Conservation (phyloP, 176 grass and related monocot species). For the Cenchrus purpureus region DNA sequence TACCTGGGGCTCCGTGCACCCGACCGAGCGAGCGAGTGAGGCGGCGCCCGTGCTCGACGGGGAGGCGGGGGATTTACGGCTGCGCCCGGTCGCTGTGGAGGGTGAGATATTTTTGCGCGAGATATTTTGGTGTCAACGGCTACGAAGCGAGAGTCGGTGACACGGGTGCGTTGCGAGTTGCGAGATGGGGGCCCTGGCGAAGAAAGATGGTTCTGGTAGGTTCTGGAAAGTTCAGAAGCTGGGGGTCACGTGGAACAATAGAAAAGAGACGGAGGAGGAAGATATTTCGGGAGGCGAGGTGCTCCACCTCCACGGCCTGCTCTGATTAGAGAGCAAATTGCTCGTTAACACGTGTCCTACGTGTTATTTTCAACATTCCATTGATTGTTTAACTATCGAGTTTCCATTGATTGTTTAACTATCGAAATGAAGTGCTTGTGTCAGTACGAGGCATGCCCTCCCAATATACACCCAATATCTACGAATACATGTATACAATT, state of each 20-base stretch:
- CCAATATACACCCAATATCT: too few relatives aligned
- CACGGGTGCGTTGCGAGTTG: background rate
- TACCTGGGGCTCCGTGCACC: background rate
- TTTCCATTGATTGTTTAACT: background rate
- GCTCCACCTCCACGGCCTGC: background rate
- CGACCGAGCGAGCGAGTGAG: background rate
- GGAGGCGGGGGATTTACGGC: constrained; percentile 11
- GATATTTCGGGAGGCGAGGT: constrained; percentile 9
- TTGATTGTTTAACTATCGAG: too few relatives aligned
- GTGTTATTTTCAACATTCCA: background rate
- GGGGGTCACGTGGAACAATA: background rate
- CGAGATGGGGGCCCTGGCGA: background rate
- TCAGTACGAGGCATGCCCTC: too few relatives aligned
- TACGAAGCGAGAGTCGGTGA: constrained; percentile 9
- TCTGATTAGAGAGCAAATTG: background rate
- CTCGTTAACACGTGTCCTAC: background rate
- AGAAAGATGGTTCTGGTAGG: constrained; percentile 29
- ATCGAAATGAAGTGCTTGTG: too few relatives aligned
- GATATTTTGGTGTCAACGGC: constrained; percentile 45
- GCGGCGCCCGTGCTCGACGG: background rate
- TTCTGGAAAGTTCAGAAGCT: constrained; percentile 29
- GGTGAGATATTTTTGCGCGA: constrained; percentile 42
- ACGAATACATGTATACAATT: too few relatives aligned
- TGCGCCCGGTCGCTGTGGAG: background rate
- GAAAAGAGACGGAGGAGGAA: background rate